Percentiles rank a stretch among this genome's conserved stretches.
phyloP scores from a whole-genome alignment of 108 stramenopile species.

The Tribonema minus region DNA sequence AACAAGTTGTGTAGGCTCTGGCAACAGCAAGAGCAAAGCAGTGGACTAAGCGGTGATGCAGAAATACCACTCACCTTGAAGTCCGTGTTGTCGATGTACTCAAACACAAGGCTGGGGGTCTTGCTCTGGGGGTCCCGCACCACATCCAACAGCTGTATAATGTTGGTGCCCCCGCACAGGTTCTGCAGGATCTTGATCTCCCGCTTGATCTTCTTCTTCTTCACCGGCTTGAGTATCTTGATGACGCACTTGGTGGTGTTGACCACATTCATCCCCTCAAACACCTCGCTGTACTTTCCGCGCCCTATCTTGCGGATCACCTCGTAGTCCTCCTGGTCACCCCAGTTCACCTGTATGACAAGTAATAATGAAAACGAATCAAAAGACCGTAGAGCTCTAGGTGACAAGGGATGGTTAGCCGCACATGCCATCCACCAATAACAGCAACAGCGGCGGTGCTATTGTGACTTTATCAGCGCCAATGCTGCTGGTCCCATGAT shows the following conservation, averaged over 20 bases:
- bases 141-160: conserved; percentile 97
- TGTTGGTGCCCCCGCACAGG: conserved; percentile 98
- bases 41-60: too few species aligned
- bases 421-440: too few species aligned
- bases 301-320: conserved; percentile 97
- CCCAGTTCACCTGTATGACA: too few species aligned
- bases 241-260: conserved; percentile 96
- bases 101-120: conserved; percentile 96
- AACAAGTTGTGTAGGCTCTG: too few species aligned
- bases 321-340: conserved; percentile 98
- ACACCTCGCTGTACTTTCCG: conserved; percentile 98
- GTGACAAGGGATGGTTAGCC: too few species aligned
- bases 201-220: conserved; percentile 99
- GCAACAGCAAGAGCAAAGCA: too few species aligned
- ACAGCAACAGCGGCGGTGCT: too few species aligned
- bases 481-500: too few species aligned
- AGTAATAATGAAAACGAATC: too few species aligned
- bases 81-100: conserved; percentile 99
- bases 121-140: conserved; percentile 98
- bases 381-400: too few species aligned
- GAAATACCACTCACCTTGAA: conserved; percentile 79
- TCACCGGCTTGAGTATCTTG: conserved; percentile 99
- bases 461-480: too few species aligned
- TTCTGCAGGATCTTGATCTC: conserved; percentile 99
- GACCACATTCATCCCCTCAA: conserved; percentile 91